Conservation (phyloP, 495 filamentous ascomycete species). For the Lepraria neglecta region DNA sequence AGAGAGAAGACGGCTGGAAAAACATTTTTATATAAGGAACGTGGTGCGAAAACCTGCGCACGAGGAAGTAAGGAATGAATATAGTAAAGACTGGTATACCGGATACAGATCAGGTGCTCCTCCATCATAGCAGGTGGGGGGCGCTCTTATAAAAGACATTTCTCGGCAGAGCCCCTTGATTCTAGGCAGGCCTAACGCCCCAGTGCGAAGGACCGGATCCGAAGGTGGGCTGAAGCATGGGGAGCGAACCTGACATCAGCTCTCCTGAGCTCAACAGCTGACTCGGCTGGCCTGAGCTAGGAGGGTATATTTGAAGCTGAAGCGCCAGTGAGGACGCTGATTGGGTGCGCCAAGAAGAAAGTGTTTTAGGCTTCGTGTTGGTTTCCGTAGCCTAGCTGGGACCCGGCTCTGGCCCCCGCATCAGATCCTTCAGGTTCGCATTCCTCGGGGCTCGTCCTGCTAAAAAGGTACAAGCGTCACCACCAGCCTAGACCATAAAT, state of each 20-base stretch:
- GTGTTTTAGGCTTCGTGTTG: not conserved
- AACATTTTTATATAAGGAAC: constrained; percentile 21
- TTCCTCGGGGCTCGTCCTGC: not conserved
- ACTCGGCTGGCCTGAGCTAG: not conserved
- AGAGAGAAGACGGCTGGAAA: constrained; percentile 13
- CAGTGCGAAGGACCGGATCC: not conserved
- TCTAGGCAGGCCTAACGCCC: not conserved
- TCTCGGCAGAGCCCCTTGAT: not conserved
- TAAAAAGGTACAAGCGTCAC: not conserved
- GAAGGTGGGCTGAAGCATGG: not conserved
- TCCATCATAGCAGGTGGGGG: constrained; percentile 9
- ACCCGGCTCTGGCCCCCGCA: not conserved
- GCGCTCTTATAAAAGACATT: constrained; percentile 20
- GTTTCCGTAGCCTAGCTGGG: not conserved
- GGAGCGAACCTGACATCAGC: not conserved
- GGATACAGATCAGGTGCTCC: not conserved
- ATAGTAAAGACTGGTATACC: not conserved
- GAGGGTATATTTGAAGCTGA: not conserved
- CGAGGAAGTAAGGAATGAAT: constrained; percentile 17
- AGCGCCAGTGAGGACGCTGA: not conserved
- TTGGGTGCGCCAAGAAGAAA: not conserved
- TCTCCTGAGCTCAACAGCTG: not conserved
- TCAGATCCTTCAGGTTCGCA: constrained; percentile 15
- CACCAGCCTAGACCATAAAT: not conserved
- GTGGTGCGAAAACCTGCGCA: constrained; percentile 24